Base-by-base conservation (phyloP, 2,329 filamentous ascomycete species). In the Cephalotrichum gorgonifer region DNA sequence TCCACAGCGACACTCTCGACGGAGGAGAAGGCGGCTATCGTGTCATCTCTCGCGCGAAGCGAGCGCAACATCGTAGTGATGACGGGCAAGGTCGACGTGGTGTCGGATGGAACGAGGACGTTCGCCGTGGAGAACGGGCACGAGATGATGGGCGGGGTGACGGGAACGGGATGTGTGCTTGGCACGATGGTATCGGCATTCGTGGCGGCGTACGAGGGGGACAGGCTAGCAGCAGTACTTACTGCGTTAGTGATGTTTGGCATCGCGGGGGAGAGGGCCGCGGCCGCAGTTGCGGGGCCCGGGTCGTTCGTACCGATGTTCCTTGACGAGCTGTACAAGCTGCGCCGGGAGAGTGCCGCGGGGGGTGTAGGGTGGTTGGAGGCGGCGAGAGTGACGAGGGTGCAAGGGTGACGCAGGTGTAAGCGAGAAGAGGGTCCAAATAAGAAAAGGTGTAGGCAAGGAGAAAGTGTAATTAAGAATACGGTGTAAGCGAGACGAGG, bases 221-320 rank as follows among this genome's bases (percentile, higher is more conserved):
- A 90, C 59, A 81, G 79, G 59, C 69, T 96, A n/a, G 65, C 80
- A 1, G 88, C 88, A 4, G 79, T 82, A 0, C 62, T 95, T 1
- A 81, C 88, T 0, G 90, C 75, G 0, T 66, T 94, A 17, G 63
- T 93, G 54, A 77, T 88, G 62, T 96, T 85, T 61, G 89, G 93
- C 62, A 68, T 79, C 22, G 79, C 81, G 2, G 86, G 88, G 0
- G 84, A 91, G 67, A 66, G 69, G 46, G 80, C 81, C 1, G 86
- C 86, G 0, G 51, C 68, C 0, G 75, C 82, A 53, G 87, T 93
- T 3, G 73, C 72, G 51, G 91, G 91, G 0, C 89, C 91, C 0
- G 91, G 91, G 0, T 88, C 82, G 1, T 96, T 96, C 69, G 81
- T 94, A 12, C 85, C 88, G 0, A 83, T 83, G 0, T 90, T 96